phyloP scores from a whole-genome alignment of 1,139 yeast species.

The Geotrichum carabidarum region DNA sequence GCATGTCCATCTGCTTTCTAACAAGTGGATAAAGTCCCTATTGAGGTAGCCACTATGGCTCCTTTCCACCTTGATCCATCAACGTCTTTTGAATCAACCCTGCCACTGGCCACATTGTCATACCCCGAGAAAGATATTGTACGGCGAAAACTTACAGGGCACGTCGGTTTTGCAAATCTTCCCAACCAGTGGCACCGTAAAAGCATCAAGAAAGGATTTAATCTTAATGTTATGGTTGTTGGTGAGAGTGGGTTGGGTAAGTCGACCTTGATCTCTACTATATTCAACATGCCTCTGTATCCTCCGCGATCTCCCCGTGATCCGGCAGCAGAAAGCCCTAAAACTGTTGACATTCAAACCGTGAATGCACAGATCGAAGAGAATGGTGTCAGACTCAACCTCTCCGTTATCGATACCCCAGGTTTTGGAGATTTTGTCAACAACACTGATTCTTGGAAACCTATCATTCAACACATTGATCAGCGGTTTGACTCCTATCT shows the following conservation, averaged over 20 bases:
- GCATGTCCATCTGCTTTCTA: neutral
- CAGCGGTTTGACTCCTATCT: constrained; percentile 78
- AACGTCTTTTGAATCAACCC: constrained; percentile 10
- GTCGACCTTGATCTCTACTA: constrained; percentile 83
- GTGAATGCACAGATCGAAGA: constrained; percentile 77
- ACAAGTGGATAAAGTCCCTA: neutral
- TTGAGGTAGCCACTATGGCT: constrained; percentile 13
- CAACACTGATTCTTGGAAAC: constrained; percentile 86
- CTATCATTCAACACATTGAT: constrained; percentile 87
- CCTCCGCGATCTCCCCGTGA: constrained; percentile 36
- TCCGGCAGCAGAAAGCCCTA: constrained; percentile 37
- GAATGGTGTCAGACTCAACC: constrained; percentile 81
- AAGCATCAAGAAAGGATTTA: constrained; percentile 90
- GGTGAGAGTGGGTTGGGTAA: constrained; percentile 94
- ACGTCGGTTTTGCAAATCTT: constrained; percentile 94
- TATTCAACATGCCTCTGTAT: constrained; percentile 75
- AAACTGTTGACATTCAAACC: constrained; percentile 59
- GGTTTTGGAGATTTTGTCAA: constrained; percentile 93
- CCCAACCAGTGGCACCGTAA: constrained; percentile 99
- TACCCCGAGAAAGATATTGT: constrained; percentile 41
- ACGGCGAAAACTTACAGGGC: constrained; percentile 80
- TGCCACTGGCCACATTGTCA: constrained; percentile 2
- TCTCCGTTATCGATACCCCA: constrained; percentile 84
- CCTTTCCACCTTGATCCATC: constrained; percentile 11
- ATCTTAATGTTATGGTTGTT: constrained; percentile 51